phyloP scores from a whole-genome alignment of 2,329 filamentous ascomycete species.

The Byssoonygena ceratinophila region DNA sequence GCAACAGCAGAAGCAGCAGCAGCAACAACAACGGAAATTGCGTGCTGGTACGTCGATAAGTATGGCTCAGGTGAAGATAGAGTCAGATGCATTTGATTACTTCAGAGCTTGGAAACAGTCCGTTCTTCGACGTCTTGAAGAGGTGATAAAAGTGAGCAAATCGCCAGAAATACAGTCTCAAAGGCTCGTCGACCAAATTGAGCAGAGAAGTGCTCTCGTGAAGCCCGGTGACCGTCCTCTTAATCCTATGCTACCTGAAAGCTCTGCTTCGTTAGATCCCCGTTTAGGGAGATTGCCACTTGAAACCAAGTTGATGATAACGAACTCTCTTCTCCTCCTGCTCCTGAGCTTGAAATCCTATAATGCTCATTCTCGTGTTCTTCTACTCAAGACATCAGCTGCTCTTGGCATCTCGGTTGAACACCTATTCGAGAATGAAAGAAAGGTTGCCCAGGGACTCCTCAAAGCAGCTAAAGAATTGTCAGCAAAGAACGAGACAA shows the following conservation, averaged over 20 bases:
- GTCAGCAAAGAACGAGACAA: constrained; percentile 64
- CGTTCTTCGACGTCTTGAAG: constrained; percentile 59
- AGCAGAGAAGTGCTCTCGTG: not conserved
- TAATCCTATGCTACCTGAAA: not conserved
- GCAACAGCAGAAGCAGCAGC: not conserved
- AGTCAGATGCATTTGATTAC: constrained; percentile 52
- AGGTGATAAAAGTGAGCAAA: constrained; percentile 47
- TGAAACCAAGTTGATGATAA: constrained; percentile 49
- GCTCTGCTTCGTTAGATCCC: constrained; percentile 20
- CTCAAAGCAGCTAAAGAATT: constrained; percentile 66
- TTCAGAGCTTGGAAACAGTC: constrained; percentile 72
- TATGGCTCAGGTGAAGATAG: constrained; percentile 44
- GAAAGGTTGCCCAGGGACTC: constrained; percentile 62
- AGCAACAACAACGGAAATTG: not conserved
- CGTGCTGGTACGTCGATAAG: not conserved
- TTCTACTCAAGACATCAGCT: constrained; percentile 59
- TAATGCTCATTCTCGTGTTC: constrained; percentile 58
- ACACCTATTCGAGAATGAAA: constrained; percentile 59
- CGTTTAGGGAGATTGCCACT: constrained; percentile 38
- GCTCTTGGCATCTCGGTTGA: constrained; percentile 58
- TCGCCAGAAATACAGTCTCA: not conserved
- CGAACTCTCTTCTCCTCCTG: constrained; percentile 62
- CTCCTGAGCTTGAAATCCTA: constrained; percentile 69
- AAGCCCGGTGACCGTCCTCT: not conserved
- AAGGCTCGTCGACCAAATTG: not conserved